Base-by-base conservation (phyloP, 805 yeast genomes). In the Brettanomyces sp. region DNA sequence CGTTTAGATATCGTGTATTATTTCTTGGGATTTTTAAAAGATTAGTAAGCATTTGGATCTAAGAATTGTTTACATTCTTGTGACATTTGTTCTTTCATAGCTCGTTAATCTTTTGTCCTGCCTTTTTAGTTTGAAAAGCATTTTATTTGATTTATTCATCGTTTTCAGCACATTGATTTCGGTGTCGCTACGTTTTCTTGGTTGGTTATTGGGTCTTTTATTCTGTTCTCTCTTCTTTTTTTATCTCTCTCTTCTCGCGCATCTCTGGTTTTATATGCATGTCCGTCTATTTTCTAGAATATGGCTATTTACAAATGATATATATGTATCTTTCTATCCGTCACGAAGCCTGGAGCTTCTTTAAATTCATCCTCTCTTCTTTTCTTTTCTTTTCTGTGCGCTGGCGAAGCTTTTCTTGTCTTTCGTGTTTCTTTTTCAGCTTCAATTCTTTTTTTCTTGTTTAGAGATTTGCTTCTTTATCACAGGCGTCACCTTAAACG, bases 391-490 rank as follows among this genome's bases (percentile, higher is more conserved):
- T 44, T 50, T 56, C 58, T 14, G 56, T 53, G 14, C 49, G 47
- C 21, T 48, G 38, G 8, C 57, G 48, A 18, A 48, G 32, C 46
- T 68, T 68, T 36, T 60, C 64, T 50, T 64, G 63, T 46, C 70
- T 63, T 45, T 65, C 64, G 43, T 49, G 52, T 52, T 59, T 65
- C 45, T 62, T 62, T 44, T 56, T 52, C 23, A 60, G 64, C 46
- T 64, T 70, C 33, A 60, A 46, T 4, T 53, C 57, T 40, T 52
- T 59, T 42, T 64, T 33, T 66, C 67, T 18, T 51, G 53, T 25
- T 53, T 54, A 3, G 33, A 23, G 3, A 44, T 43, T 3, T 42
- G 51, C 45, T 12, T 45, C 49, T 42, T 39, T 18, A 24, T 44
- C 7, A 32, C 5, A 9, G 48, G 52, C 38, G 41, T 54, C 30